A percentile compares a stretch with the other conserved stretches of the same genome.
Conservation (phyloP, 106 monocot species). For the Dioscorea alata region DNA sequence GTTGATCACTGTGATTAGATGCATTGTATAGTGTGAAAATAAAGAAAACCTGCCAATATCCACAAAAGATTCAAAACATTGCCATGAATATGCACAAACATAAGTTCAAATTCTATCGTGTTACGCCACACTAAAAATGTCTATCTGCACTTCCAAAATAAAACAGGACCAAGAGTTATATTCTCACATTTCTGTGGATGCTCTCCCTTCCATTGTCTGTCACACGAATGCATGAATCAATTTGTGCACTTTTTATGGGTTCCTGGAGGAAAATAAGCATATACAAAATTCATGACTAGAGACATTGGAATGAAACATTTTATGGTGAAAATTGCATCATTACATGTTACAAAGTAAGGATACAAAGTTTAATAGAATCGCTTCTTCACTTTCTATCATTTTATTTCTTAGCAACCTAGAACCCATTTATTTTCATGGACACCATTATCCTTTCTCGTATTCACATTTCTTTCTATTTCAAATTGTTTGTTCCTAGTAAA, state of each 20-base stretch:
- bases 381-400: too few species aligned
- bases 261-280: conserved; percentile 29
- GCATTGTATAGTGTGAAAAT: conserved; percentile 79
- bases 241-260: conserved; percentile 67
- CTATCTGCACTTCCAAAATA: too few species aligned
- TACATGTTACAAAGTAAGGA: too few species aligned
- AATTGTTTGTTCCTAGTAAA: too few species aligned
- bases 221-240: conserved; percentile 79
- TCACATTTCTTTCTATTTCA: too few species aligned
- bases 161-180: background rate
- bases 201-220: conserved; percentile 85
- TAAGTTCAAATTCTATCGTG: background rate
- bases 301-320: background rate
- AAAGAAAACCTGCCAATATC: conserved; percentile 60
- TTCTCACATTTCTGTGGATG: conserved; percentile 61
- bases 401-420: too few species aligned
- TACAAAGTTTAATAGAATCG: too few species aligned
- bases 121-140: too few species aligned
- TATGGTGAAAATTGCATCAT: too few species aligned
- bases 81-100: background rate
- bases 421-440: too few species aligned
- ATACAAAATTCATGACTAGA: background rate
- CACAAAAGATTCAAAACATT: background rate
- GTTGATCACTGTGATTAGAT: conserved; percentile 67
- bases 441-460: too few species aligned